Percentiles rank a stretch among this genome's conserved stretches.
Conservation (phyloP, 2,329 filamentous ascomycete genomes). For the Arachnomyces sp. region DNA sequence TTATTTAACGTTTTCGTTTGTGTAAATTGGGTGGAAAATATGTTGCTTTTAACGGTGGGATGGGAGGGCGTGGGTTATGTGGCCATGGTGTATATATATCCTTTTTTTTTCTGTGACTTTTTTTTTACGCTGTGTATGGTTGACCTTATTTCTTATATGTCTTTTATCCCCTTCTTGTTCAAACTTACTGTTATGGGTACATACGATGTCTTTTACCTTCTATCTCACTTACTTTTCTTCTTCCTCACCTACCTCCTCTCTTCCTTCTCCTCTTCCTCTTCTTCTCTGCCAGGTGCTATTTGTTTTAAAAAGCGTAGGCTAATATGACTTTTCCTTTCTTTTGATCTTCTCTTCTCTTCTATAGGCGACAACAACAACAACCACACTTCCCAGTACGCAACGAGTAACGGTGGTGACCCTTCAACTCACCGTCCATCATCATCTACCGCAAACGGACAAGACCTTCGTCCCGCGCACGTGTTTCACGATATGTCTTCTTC, state of each 20-base stretch:
- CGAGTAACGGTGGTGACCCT: conserved; percentile 36
- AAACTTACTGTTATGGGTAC: conserved; percentile 15
- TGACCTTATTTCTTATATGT: conserved; percentile 12
- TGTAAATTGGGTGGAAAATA: neutral
- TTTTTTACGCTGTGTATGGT: conserved; percentile 13
- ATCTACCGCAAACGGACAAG: conserved; percentile 53
- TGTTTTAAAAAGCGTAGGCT: conserved; percentile 32
- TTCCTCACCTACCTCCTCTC: conserved; percentile 9
- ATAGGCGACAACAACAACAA: conserved; percentile 22
- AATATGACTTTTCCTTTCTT: conserved; percentile 24
- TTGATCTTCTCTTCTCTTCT: conserved; percentile 12
- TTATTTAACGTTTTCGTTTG: neutral
- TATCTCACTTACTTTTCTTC: conserved; percentile 13
- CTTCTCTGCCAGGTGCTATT: conserved; percentile 3
- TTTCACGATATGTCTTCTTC: conserved; percentile 64
- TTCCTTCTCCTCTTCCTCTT: neutral
- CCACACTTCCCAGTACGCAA: conserved; percentile 24
- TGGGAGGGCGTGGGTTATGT: conserved; percentile 26
- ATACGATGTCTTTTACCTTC: conserved; percentile 12
- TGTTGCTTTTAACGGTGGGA: neutral
- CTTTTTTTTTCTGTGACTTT: conserved; percentile 18
- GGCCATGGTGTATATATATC: conserved; percentile 22
- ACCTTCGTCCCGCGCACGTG: conserved; percentile 65
- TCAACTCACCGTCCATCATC: conserved; percentile 51
- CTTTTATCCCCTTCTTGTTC: conserved; percentile 7